Evolutionary conservation across 352 stramenopile species (phyloP).

Genomic region (Pythium dissimile): DNA sequence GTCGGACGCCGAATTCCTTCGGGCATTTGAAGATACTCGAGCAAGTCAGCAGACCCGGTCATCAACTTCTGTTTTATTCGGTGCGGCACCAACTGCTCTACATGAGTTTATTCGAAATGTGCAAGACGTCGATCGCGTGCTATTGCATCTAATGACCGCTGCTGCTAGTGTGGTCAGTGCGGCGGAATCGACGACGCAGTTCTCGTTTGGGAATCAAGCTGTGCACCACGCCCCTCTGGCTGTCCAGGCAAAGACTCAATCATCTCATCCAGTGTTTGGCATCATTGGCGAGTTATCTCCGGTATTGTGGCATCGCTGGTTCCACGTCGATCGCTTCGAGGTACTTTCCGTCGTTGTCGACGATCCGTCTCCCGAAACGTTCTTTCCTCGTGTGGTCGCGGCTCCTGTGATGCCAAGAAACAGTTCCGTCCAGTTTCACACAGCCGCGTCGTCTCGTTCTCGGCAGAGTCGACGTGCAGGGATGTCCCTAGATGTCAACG

Average conservation of each 20-base stretch:
- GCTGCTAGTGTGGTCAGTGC: constrained; percentile 31
- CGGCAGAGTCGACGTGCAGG: constrained; percentile 11
- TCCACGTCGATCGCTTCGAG: constrained; percentile 86
- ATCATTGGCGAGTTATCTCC: constrained; percentile 85
- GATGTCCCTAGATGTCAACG: constrained; percentile 11
- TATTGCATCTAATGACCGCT: constrained; percentile 81
- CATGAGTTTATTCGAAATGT: constrained; percentile 84
- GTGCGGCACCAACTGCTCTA: constrained; percentile 43
- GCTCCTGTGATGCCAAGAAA: constrained; percentile 13
- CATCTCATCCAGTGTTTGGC: constrained; percentile 83
- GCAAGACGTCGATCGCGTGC: constrained; percentile 80
- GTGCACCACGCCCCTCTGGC: constrained; percentile 27
- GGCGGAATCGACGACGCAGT: constrained; percentile 44
- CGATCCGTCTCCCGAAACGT: constrained; percentile 51
- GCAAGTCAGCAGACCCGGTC: neutral
- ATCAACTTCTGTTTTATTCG: neutral
- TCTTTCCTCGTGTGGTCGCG: constrained; percentile 36
- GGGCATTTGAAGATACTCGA: constrained; percentile 63
- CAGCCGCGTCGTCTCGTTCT: neutral
- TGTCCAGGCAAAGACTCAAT: constrained; percentile 34
- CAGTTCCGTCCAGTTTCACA: constrained; percentile 7
- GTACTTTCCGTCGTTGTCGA: constrained; percentile 72
- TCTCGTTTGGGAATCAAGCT: constrained; percentile 63
- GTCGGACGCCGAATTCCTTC: constrained; percentile 75
- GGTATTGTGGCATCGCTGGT: constrained; percentile 89